phyloP scores from a whole-genome alignment of 768 basidiomycete species.

The Crepidotus variabilis region DNA sequence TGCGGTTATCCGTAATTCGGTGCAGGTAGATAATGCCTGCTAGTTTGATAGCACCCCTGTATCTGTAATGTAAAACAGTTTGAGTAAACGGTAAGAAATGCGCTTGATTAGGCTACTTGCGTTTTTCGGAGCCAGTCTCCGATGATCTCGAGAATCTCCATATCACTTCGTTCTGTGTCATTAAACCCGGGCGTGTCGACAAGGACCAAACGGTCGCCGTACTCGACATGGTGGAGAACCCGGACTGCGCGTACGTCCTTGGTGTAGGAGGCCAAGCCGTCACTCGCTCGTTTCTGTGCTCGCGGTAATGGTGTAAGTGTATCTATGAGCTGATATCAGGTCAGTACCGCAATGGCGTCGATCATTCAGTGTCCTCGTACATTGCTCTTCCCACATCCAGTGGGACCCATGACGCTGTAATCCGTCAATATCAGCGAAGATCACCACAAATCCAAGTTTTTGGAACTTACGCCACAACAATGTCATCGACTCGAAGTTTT shows the following conservation, averaged over 20 bases:
- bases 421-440: neutral
- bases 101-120: constrained; percentile 8
- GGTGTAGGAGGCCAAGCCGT: constrained; percentile 33
- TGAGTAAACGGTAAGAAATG: neutral
- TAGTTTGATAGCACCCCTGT: constrained; percentile 20
- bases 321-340: constrained; percentile 21
- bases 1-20: constrained; percentile 33
- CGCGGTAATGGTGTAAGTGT: constrained; percentile 11
- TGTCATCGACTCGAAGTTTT: constrained; percentile 14
- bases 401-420: constrained; percentile 24
- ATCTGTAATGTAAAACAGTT: constrained; percentile 12
- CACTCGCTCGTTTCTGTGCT: constrained; percentile 9
- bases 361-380: constrained; percentile 11
- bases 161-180: constrained; percentile 31
- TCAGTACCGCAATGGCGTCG: neutral
- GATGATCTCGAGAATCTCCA: constrained; percentile 34
- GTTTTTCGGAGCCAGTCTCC: constrained; percentile 22
- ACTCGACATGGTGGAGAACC: constrained; percentile 17
- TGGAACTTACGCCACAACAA: constrained; percentile 19
- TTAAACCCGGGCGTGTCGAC: constrained; percentile 35
- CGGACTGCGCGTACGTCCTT: constrained; percentile 27
- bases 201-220: constrained; percentile 27
- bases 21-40: constrained; percentile 35
- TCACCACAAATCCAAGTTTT: neutral
- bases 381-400: constrained; percentile 26